Base-by-base conservation (phyloP, 2,329 filamentous ascomycete species). In the Talaromyces albobiverticillius region DNA sequence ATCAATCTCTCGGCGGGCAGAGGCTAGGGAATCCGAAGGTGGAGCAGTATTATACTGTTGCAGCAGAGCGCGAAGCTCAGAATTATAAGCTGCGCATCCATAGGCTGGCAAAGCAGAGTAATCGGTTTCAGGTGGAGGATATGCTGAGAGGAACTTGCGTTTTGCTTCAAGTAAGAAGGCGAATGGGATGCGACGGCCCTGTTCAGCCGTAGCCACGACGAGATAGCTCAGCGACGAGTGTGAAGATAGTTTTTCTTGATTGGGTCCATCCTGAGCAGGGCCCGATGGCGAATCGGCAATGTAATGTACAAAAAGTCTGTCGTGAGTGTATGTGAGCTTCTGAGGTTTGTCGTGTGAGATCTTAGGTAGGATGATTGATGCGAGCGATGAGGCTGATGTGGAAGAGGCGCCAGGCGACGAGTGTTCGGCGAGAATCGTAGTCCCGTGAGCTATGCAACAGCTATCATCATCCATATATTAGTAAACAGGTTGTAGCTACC, bases 261-360 rank as follows among this genome's bases (percentile, higher is more conserved):
- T 40, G 36, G n/a, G 9, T 16, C 36, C 36, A 40, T 40, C 62
- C 26, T 66, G 61, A 8, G 61, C 54, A 77, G 77, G 66, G 86
- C 82, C 63, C 82, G 85, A 86, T 9, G 90, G 86, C 0, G 90
- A 85, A 68, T 94, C 89, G 66, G 92, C 84, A 68, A 97, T 88
- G 79, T 95, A 96, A 81, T 99, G 93, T 72, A 97, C 94, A 79
- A 94, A 90, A 72, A 95, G 86, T 57, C 86, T 80, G 75, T 91
- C 89, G 73, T 96, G 91, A 38, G 90, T 95, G 77, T 95, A 96
- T 52, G 93, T 97, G 61, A 95, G 84, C 75, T 96, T 96, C 68
- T 95, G 86, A 1, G 91, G 81, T 26, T 81, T 77, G 60, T 79
- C 76, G 77, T 99, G 94, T 53, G 82, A 81, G 79, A 99, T 95